Evolutionary conservation across 371 early-diverging fungal genomes (phyloP).

Genomic region (Capniomyces stellatus): DNA sequence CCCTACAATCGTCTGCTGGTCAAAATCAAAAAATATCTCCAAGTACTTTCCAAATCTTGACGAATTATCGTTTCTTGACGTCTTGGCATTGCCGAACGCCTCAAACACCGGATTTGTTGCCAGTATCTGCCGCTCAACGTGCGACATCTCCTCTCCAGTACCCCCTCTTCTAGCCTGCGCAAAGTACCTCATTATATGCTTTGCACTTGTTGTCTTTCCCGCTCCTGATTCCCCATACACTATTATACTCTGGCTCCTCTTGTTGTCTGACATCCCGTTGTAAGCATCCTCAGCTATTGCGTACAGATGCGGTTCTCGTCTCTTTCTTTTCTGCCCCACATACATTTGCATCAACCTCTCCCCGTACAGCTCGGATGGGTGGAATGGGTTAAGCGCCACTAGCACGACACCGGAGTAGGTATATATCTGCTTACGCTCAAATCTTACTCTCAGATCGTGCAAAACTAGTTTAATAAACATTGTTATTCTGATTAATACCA

Average conservation of each 20-base stretch:
- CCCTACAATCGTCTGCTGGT: slow-evolving; percentile 68
- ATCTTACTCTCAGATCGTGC: slow-evolving; percentile 73
- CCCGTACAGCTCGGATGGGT: slow-evolving; percentile 66
- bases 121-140: slow-evolving; percentile 54
- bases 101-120: slow-evolving; percentile 98
- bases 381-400: slow-evolving; percentile 97
- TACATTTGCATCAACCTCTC: slow-evolving; percentile 79
- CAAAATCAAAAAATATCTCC: slow-evolving; percentile 65
- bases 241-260: slow-evolving; percentile 95
- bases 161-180: slow-evolving; percentile 39
- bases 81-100: slow-evolving; percentile 99
- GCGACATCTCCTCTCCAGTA: slow-evolving; percentile 12
- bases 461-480: no score
- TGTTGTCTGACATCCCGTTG: slow-evolving; percentile 75
- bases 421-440: slow-evolving; percentile 83
- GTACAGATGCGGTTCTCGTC: slow-evolving; percentile 97
- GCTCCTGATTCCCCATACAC: slow-evolving; percentile 98
- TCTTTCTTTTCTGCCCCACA: slow-evolving; percentile 74
- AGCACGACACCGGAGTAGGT: slow-evolving; percentile 98
- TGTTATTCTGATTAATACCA: no score
- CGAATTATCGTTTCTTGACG: slow-evolving; percentile 96
- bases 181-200: slow-evolving; percentile 96
- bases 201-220: slow-evolving; percentile 92
- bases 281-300: slow-evolving; percentile 97
- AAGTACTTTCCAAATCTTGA: slow-evolving; percentile 99